phyloP scores from a whole-genome alignment of 2,329 filamentous ascomycete species.

The Diaporthe caulivora region DNA sequence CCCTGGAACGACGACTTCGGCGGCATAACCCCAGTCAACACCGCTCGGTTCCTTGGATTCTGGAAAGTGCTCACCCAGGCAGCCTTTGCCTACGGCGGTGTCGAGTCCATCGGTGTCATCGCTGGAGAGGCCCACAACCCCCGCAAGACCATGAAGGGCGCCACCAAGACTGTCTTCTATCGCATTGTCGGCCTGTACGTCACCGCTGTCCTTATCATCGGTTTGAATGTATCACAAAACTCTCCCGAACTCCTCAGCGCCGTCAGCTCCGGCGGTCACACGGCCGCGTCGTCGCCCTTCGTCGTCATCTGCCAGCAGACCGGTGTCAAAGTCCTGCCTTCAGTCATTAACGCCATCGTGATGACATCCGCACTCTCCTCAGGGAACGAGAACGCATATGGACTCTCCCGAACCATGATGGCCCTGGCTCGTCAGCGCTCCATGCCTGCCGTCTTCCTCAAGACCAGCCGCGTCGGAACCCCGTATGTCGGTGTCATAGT shows the following conservation, averaged over 20 bases:
- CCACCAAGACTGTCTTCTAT: slow-evolving; percentile 71
- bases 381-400: slow-evolving; percentile 63
- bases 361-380: slow-evolving; percentile 67
- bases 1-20: slow-evolving; percentile 33
- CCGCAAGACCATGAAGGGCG: slow-evolving; percentile 60
- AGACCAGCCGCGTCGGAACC: slow-evolving; percentile 63
- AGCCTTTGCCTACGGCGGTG: slow-evolving; percentile 39
- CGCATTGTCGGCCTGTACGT: slow-evolving; percentile 74
- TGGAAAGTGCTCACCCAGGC: slow-evolving; percentile 40
- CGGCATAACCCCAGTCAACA: slow-evolving; percentile 28
- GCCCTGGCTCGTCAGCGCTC: slow-evolving; percentile 65
- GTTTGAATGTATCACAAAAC: slow-evolving; percentile 69
- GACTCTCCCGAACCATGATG: slow-evolving; percentile 64
- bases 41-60: slow-evolving; percentile 38
- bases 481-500: slow-evolving; percentile 60
- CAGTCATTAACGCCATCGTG: slow-evolving; percentile 67
- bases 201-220: slow-evolving; percentile 68
- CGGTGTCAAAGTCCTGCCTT: slow-evolving; percentile 61
- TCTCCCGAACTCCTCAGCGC: slow-evolving; percentile 50
- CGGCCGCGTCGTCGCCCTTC: slow-evolving; percentile 65
- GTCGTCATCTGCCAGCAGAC: slow-evolving; percentile 62
- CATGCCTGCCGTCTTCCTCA: slow-evolving; percentile 62
- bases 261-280: slow-evolving; percentile 64
- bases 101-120: slow-evolving; percentile 43
- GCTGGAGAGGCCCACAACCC: slow-evolving; percentile 64